Conservation (phyloP, 2,329 filamentous ascomycete species). For the Penicillium sp. region DNA sequence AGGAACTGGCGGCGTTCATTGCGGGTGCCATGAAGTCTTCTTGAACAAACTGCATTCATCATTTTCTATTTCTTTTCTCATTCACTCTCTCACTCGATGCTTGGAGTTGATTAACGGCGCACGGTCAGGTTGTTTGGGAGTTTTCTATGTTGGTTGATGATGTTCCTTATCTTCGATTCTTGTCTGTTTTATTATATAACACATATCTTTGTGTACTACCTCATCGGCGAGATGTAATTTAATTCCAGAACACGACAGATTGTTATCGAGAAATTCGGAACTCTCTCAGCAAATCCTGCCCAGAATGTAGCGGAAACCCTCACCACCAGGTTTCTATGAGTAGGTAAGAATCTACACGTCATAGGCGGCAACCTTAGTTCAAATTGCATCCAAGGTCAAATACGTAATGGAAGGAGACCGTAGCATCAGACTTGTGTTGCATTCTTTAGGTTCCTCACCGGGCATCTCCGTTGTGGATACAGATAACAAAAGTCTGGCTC, state of each 20-base stretch:
- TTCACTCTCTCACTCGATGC: not conserved
- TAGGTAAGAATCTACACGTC: constrained; percentile 6
- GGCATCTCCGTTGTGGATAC: not conserved
- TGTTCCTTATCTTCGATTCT: constrained; percentile 5
- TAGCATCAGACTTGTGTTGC: not conserved
- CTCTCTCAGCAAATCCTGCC: not conserved
- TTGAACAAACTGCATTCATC: constrained; percentile 11
- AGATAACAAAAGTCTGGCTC: not conserved
- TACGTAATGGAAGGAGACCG: not conserved
- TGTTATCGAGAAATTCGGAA: not conserved
- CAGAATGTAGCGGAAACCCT: not conserved
- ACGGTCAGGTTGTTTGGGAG: not conserved
- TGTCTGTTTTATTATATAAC: constrained; percentile 3
- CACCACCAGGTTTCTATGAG: not conserved
- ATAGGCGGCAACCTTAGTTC: not conserved
- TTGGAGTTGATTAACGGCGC: not conserved
- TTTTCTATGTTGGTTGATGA: not conserved
- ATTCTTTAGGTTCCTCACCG: no score
- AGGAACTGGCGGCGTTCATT: constrained; percentile 35
- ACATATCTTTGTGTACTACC: not conserved
- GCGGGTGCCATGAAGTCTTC: constrained; percentile 27
- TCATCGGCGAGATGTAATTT: not conserved
- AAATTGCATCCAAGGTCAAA: not conserved
- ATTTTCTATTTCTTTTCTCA: not conserved
- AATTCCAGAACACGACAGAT: not conserved